A percentile compares a stretch with the other conserved stretches of the same genome.
Conservation (phyloP, 495 filamentous ascomycete genomes). For the Delitschia confertaspora region DNA sequence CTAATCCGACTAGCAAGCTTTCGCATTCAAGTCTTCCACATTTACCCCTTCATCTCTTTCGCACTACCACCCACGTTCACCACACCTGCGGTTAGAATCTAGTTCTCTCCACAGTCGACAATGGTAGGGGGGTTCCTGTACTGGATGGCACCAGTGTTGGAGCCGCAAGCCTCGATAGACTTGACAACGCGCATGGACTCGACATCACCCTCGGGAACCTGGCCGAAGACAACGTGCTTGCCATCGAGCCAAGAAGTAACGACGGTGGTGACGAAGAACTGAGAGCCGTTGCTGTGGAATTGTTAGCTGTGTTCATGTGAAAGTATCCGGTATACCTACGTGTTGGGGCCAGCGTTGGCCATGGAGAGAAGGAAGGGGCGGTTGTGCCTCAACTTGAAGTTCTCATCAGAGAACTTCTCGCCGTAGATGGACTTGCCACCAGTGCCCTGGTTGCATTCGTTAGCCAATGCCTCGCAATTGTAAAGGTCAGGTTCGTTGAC, state of each 20-base stretch:
- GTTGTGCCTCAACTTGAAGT: slow-evolving; percentile 59
- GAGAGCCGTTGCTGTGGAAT: slow-evolving; percentile 57
- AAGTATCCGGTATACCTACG: slow-evolving; percentile 41
- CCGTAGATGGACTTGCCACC: slow-evolving; percentile 84
- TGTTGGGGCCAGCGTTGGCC: slow-evolving; percentile 76
- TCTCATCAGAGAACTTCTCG: slow-evolving; percentile 78
- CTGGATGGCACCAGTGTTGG: slow-evolving; percentile 33
- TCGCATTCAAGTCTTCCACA: background rate
- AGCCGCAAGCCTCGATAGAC: slow-evolving; percentile 36
- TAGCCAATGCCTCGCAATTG: slow-evolving; percentile 1
- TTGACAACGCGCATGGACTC: slow-evolving; percentile 32
- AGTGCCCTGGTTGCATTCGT: slow-evolving; percentile 49
- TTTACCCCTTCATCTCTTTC: too few species aligned
- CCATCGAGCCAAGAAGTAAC: slow-evolving; percentile 39
- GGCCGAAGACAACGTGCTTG: slow-evolving; percentile 41
- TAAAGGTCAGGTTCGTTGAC: slow-evolving; percentile 16
- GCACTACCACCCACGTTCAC: too few species aligned
- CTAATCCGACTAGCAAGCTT: background rate
- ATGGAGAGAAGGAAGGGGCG: slow-evolving; percentile 62
- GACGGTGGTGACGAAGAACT: slow-evolving; percentile 53
- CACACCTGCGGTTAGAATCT: slow-evolving; percentile 2
- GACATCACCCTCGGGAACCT: slow-evolving; percentile 32
- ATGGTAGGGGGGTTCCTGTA: slow-evolving; percentile 35
- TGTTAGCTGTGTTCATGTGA: slow-evolving; percentile 30
- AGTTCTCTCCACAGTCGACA: slow-evolving; percentile 26